Evolutionary conservation across 352 stramenopile genomes (phyloP), one percentile per base, ranked within the genome.

Genomic region (Discostella stelligera): DNA sequence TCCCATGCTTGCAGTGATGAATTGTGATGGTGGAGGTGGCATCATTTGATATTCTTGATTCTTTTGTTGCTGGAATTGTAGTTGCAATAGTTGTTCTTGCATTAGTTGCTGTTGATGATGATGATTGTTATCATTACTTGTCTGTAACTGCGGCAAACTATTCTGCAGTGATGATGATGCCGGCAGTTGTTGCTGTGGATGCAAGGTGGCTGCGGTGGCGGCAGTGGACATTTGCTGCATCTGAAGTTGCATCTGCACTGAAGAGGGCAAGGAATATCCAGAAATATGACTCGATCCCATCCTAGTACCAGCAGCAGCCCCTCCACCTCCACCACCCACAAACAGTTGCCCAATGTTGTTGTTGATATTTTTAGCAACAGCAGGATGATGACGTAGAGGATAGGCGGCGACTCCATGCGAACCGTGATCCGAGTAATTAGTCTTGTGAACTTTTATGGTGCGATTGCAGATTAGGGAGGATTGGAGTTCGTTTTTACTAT

Each of bases 381-480:
- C 37, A 50, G 3, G 7, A n/a, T 53, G 58, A 53, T 49, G 30
- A 30, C n/a, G 23, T 14, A 44, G 23, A 27, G 74, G 66, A 49
- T 73, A 16, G 3, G 52, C 61, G 20, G 62, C 67, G 14, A 81
- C 54, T 30, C 67, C 74, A 61, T 84, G 82, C 54, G 71, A 66
- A 25, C 79, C 83, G 60, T 80, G 79, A 76, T 87, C 79, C 13
- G 54, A 20, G 59, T 83, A 83, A 56, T 75, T 53, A 10, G 56
- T 80, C 74, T 88, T 89, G 5, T 77, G 73, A 44, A 86, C 77
- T 48, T 87, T 88, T 25, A 62, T 70, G n/a, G 74, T 85, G 70
- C 76, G 55, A 71, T 81, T 70, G 61, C 73, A 79, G n/a, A 78
- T 41, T 30, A 74, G 46, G 37, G 72, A 74, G 10, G 72, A 69